phyloP scores from a whole-genome alignment of 768 basidiomycete species.

The Lactarius hatsudake region DNA sequence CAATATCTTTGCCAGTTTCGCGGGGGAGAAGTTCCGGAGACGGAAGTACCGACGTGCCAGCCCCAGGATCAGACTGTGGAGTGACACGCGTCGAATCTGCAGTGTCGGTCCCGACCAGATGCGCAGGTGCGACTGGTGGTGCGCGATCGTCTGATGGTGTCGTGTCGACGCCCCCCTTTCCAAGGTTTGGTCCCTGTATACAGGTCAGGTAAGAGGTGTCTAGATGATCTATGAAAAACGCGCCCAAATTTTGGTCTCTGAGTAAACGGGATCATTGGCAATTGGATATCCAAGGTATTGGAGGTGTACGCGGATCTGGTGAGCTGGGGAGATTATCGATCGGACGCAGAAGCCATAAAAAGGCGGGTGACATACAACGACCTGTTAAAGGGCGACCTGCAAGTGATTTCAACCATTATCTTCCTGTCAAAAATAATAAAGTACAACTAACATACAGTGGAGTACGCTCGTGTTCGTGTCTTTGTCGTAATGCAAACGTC shows the following conservation, averaged over 20 bases:
- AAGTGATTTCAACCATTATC: slow-evolving; percentile 19
- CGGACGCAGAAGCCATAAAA: not conserved
- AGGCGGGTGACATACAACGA: slow-evolving; percentile 61
- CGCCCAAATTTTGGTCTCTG: slow-evolving; percentile 75
- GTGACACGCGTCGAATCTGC: slow-evolving; percentile 21
- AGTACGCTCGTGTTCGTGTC: slow-evolving; percentile 83
- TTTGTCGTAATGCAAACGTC: slow-evolving; percentile 73
- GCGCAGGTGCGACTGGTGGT: slow-evolving; percentile 54
- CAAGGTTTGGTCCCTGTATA: slow-evolving; percentile 63
- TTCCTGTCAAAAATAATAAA: not conserved
- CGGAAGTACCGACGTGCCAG: not conserved
- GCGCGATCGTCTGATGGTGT: slow-evolving; percentile 63
- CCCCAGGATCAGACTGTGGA: not conserved
- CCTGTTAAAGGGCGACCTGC: slow-evolving; percentile 87
- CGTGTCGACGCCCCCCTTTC: slow-evolving; percentile 78
- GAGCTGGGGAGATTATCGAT: slow-evolving; percentile 51
- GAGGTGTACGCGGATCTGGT: slow-evolving; percentile 95
- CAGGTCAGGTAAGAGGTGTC: not conserved
- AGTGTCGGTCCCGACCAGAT: slow-evolving; percentile 33
- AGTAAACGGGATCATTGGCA: slow-evolving; percentile 94
- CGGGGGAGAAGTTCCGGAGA: slow-evolving; percentile 59
- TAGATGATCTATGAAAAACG: slow-evolving; percentile 16
- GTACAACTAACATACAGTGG: slow-evolving; percentile 53
- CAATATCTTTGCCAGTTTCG: slow-evolving; percentile 84
- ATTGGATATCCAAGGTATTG: slow-evolving; percentile 94